Base-by-base conservation (phyloP, 1,284 basidiomycete species). In the Limonomyces culmigenus region DNA sequence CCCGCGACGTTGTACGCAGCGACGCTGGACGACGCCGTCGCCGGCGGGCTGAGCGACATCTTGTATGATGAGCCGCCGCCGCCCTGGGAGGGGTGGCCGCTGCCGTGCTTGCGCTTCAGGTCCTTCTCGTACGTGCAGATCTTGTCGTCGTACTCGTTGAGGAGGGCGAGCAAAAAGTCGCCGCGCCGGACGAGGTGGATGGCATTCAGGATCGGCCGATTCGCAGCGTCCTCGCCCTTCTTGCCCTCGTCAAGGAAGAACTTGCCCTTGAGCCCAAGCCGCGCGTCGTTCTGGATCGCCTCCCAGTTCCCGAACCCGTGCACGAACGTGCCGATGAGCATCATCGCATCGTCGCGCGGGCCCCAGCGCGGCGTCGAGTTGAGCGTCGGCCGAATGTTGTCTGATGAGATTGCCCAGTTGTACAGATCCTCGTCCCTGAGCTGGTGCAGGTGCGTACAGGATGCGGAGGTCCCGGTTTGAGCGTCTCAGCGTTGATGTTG, bases 271-370 rank as follows among this genome's bases (percentile, higher is more conserved):
- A 99, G 68, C 3, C 76, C 74, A 3, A 99, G 74, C 38, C 74
- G 71, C 2, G 74, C 57, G 53, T 99, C 95, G 51, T 86, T 85
- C 49, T 81, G 74, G 65, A 98, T 97, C 32, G 73, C 67, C 52
- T 98, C 95, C 95, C 95, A 99, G 45, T 84, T 87, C 14, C 92
- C 92, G 52, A 98, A 95, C 17, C 95, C 95, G 48, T 98, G 84
- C 34, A 81, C 54, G 67, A 73, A 97, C 14, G 95, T 87, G 19
- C 95, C 95, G 35, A 97, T 77, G 17, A 98, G 69, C 12, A 99
- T 67, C 71, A 88, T 86, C 2, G 91, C 79, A 54, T 99, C 95
- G 43, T 98, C 89, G 42, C 76, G 73, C 20, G 78, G 72, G n/a
- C 74, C 77, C 95, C 95, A 99, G 29, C 86, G 79, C 39, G 88